Evolutionary conservation across 1,284 basidiomycete species (phyloP).

Genomic region (Caloboletus firmus): DNA sequence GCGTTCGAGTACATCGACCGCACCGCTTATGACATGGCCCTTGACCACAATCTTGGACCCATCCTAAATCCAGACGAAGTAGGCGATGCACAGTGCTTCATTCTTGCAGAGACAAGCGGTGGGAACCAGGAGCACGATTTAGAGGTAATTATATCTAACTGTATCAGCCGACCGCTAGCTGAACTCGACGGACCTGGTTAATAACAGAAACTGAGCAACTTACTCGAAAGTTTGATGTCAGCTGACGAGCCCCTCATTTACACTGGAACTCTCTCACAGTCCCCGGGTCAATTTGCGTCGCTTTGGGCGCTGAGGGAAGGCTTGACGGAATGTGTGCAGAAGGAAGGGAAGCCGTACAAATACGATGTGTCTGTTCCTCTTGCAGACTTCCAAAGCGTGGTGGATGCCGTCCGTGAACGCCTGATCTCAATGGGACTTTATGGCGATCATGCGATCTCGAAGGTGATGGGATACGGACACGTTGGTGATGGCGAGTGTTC

Average conservation of each 20-base stretch:
- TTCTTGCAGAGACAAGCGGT: constrained; percentile 94
- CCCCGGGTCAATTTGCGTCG: constrained; percentile 85
- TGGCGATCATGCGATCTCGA: constrained; percentile 70
- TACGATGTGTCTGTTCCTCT: constrained; percentile 96
- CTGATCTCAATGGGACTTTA: constrained; percentile 75
- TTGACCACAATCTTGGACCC: constrained; percentile 72
- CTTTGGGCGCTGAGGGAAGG: constrained; percentile 96
- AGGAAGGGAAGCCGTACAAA: constrained; percentile 96
- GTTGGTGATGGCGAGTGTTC: constrained; percentile 83
- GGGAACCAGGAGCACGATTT: constrained; percentile 94
- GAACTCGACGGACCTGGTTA: neutral
- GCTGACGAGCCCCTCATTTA: constrained; percentile 75
- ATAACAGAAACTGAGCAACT: constrained; percentile 80
- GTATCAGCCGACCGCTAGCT: constrained; percentile 9
- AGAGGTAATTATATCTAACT: constrained; percentile 55
- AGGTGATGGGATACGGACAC: constrained; percentile 93
- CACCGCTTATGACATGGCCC: constrained; percentile 82
- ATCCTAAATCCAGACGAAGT: constrained; percentile 67
- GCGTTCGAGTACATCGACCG: constrained; percentile 98
- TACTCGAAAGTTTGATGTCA: constrained; percentile 82
- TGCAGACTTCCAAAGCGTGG: constrained; percentile 85
- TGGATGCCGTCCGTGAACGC: constrained; percentile 78
- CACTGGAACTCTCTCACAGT: constrained; percentile 93
- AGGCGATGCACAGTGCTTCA: constrained; percentile 83
- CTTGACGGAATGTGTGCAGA: constrained; percentile 90